Base-by-base conservation (phyloP, 75 land plant genomes). In the Gnetum montanum region DNA sequence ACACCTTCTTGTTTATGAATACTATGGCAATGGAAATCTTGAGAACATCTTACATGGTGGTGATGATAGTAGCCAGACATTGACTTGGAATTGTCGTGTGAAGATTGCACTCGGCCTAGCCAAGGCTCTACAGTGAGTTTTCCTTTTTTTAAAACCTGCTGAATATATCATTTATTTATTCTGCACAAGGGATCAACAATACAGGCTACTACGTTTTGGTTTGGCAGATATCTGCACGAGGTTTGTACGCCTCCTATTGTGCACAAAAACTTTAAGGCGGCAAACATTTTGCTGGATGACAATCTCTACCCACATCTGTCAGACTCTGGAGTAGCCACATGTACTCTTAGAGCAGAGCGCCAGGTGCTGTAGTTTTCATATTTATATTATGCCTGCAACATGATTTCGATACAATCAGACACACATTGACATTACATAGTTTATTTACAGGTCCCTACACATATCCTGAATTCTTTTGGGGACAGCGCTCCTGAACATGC, bases 401-500 rank as follows among this genome's bases (percentile, higher is more conserved):
- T 53, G 22, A 4, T 47, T 47, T 24, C 26, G 11, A 18, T 47
- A 6, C 16, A 6, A 33, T 22, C 37, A 20, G 11, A 18, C 18
- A 6, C 19, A 34, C 31, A 33, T 3, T 31, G n/a, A n/a, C n/a
- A 33, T 53, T 6, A 10, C 29, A 31, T 22, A 15, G 34, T 4
- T 28, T 6, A 49, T 44, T 52, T 8, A 6, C 74, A 85, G 86
- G 73, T 82, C 45, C 70, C 84, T 11, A 74, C 78, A 34, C 88
- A 84, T 33, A 69, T 84, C 72, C 61, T 87, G 46, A 79, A 81
- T 36, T 80, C 88, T 16, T 79, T 86, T 64, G 96, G 96, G n/a
- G 86, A 90, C 43, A 87, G 96, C 68, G 96, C 94, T 31, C 96
- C 94, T 34, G 94, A 90, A 24, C 83, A 80, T 62, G 82, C 96